Evolutionary conservation across 2,329 filamentous ascomycete species (phyloP), one percentile per base, ranked within the genome.

Genomic region (Chlorencoelia australis): DNA sequence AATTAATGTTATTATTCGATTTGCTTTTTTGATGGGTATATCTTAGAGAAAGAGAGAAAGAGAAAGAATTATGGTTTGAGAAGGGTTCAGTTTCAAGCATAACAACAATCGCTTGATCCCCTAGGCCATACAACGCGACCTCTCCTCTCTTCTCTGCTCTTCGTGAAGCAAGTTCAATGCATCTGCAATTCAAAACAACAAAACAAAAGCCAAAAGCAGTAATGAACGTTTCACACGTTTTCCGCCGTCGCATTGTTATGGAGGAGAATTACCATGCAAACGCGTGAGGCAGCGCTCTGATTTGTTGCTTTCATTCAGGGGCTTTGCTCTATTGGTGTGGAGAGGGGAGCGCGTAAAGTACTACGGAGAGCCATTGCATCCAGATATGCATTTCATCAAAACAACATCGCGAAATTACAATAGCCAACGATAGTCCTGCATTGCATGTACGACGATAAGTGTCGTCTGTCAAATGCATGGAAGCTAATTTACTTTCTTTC

Each of bases 301-400:
- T 33, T 54, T 48, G 52, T 8, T 26, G 13, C 5, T 18, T 13
- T 21, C 15, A n/a, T 18, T 44, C 43, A 45, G 37, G 46, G 48
- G 43, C 20, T 17, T 31, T 5, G 11, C 24, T 28, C 36, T 19
- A 50, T 51, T 51, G 49, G 51, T 19, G n/a, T 11, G 22, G 31
- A 20, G 16, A 29, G 31, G 21, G 18, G 43, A 45, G 47, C 50
- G 51, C 49, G 64, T 40, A 59, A 63, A 49, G 41, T 35, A 43
- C 30, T 43, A 38, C 33, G 27, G 35, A 15, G 11, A 11, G 21
- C n/a, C n/a, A n/a, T n/a, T n/a, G n/a, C n/a, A n/a, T n/a, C n/a
- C n/a, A n/a, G n/a, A n/a, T n/a, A n/a, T n/a, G n/a, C n/a, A n/a
- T n/a, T n/a, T n/a, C 11, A 26, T 40, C 37, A 44, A 33, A 45